Evolutionary conservation across 2,329 filamentous ascomycete genomes (phyloP).

Genomic region (Alternaria dauci): DNA sequence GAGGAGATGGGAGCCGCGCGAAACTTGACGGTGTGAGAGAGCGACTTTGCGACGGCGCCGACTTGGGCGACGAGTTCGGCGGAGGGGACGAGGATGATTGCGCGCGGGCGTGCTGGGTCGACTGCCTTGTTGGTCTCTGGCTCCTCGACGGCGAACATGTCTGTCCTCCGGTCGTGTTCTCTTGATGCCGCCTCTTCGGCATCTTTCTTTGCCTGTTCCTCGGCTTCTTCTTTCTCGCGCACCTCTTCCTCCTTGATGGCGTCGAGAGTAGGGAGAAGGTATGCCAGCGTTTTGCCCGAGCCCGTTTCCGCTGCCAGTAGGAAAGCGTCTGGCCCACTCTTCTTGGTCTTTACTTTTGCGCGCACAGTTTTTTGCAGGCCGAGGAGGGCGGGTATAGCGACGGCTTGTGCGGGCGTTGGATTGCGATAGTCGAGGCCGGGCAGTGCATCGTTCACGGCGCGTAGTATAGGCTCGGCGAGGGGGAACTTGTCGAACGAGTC

Average conservation of each 20-base stretch:
- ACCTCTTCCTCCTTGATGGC: slow-evolving; percentile 78
- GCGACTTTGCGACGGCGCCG: slow-evolving; percentile 76
- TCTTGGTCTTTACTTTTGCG: slow-evolving; percentile 37
- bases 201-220: slow-evolving; percentile 61
- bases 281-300: slow-evolving; percentile 95
- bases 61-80: slow-evolving; percentile 93
- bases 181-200: slow-evolving; percentile 58
- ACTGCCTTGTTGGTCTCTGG: slow-evolving; percentile 67
- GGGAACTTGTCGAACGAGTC: slow-evolving; percentile 84
- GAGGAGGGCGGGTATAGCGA: slow-evolving; percentile 85
- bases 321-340: slow-evolving; percentile 67
- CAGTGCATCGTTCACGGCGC: slow-evolving; percentile 80
- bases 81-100: slow-evolving; percentile 88
- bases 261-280: slow-evolving; percentile 84
- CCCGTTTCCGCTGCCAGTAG: slow-evolving; percentile 95
- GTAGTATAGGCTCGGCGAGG: slow-evolving; percentile 74
- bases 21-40: slow-evolving; percentile 88
- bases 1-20: slow-evolving; percentile 84
- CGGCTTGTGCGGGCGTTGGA: slow-evolving; percentile 87
- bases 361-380: slow-evolving; percentile 59
- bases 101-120: slow-evolving; percentile 79
- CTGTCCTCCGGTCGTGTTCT: slow-evolving; percentile 45
- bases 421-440: slow-evolving; percentile 75
- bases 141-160: slow-evolving; percentile 68
- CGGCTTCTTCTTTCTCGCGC: slow-evolving; percentile 57